Percentiles rank a stretch among this genome's conserved stretches.
Evolutionary conservation across 768 basidiomycete genomes (phyloP).

Genomic region (Lactifluus volemus): DNA sequence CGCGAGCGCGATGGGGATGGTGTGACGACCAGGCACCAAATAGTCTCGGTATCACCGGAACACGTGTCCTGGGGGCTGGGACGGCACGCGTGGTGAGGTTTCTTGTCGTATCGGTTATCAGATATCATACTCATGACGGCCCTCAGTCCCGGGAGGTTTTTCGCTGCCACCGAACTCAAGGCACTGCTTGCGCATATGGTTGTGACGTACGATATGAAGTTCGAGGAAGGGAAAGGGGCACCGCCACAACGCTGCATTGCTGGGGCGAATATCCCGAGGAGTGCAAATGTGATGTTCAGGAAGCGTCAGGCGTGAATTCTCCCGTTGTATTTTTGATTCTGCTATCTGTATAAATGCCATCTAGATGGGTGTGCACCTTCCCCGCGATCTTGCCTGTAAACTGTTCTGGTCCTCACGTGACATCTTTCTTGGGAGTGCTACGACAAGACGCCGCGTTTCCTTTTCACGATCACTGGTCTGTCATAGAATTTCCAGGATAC

Average conservation of each 20-base stretch:
- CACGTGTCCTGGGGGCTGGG: conserved; percentile 24
- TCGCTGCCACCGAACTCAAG: conserved; percentile 22
- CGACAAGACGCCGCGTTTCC: no score
- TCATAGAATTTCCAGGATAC: no score
- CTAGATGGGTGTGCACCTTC: no score
- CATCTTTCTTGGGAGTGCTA: no score
- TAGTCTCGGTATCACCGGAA: conserved; percentile 14
- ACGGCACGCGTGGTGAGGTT: conserved; percentile 24
- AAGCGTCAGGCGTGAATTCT: conserved; percentile 1
- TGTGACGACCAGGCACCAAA: neutral
- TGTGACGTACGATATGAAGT: conserved; percentile 22
- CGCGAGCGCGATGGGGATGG: neutral
- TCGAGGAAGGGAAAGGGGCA: conserved; percentile 14
- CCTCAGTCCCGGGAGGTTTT: conserved; percentile 23
- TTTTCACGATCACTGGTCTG: no score
- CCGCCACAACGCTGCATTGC: conserved; percentile 1
- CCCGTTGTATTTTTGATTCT: no score
- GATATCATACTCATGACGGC: neutral
- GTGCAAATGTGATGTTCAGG: conserved; percentile 20
- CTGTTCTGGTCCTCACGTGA: no score
- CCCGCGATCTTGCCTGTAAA: no score
- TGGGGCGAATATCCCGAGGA: conserved; percentile 1
- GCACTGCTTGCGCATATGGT: conserved; percentile 22
- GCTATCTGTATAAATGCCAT: no score
- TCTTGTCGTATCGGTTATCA: neutral